Conservation (phyloP, 192 early-diverging fungal species). For the Pilaira anomala region DNA sequence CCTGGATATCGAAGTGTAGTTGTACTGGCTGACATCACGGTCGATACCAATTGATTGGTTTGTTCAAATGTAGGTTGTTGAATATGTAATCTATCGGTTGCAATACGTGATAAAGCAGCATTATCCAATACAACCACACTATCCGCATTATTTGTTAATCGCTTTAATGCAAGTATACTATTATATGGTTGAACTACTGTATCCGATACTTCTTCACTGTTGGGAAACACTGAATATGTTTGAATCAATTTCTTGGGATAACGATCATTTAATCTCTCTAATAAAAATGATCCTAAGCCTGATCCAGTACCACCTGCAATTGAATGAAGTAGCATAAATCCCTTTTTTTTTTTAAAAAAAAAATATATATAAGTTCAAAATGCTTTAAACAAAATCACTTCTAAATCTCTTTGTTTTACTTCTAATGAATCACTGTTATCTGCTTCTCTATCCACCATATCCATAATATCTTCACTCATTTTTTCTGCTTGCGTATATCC, state of each 20-base stretch:
- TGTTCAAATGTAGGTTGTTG: slow-evolving; percentile 93
- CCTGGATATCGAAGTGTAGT: slow-evolving; percentile 96
- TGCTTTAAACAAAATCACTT: neutral
- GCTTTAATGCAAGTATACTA: slow-evolving; percentile 87
- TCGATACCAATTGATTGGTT: slow-evolving; percentile 95
- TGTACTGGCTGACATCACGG: slow-evolving; percentile 96
- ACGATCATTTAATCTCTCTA: slow-evolving; percentile 90
- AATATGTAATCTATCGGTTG: slow-evolving; percentile 88
- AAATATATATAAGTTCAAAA: neutral
- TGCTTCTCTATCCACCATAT: slow-evolving; percentile 96
- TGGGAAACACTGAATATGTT: slow-evolving; percentile 98
- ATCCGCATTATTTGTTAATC: slow-evolving; percentile 90
- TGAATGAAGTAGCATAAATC: slow-evolving; percentile 94
- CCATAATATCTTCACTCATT: slow-evolving; percentile 88
- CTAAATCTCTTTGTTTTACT: slow-evolving; percentile 31
- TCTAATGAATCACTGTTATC: slow-evolving; percentile 93
- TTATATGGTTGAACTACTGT: slow-evolving; percentile 99
- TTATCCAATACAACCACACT: slow-evolving; percentile 97
- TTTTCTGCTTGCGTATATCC: slow-evolving; percentile 87
- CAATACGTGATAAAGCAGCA: slow-evolving; percentile 89
- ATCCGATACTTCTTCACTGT: slow-evolving; percentile 89
- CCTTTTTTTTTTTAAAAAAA: slow-evolving; percentile 39
- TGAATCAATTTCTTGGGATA: slow-evolving; percentile 98
- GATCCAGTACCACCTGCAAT: slow-evolving; percentile 99
- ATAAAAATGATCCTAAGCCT: slow-evolving; percentile 87